Evolutionary conservation across 805 yeast genomes (phyloP).

Genomic region (Jamesozyma spencerorum): DNA sequence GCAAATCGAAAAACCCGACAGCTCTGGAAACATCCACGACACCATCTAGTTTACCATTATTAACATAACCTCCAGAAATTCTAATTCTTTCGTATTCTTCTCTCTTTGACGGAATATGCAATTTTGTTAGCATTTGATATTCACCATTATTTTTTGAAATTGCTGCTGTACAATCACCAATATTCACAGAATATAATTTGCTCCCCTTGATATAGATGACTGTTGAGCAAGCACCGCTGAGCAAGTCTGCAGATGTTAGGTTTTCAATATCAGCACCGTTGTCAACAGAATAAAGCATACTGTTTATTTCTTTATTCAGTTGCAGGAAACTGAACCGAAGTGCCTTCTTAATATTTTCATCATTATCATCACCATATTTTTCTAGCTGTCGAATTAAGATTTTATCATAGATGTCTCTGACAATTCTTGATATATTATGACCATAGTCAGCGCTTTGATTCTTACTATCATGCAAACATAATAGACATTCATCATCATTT

Average conservation of each 20-base stretch:
- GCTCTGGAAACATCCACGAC: constrained; percentile 78
- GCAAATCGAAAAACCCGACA: constrained; percentile 76
- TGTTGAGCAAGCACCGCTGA: constrained; percentile 79
- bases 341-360: constrained; percentile 54
- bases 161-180: constrained; percentile 84
- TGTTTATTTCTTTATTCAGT: constrained; percentile 72
- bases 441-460: constrained; percentile 42
- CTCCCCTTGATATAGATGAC: constrained; percentile 68
- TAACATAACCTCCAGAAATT: constrained; percentile 85
- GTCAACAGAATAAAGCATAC: constrained; percentile 40
- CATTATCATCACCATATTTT: constrained; percentile 31
- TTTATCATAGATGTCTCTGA: constrained; percentile 59
- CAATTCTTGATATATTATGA: constrained; percentile 58
- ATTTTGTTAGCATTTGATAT: constrained; percentile 56
- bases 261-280: constrained; percentile 41
- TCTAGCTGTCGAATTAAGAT: constrained; percentile 47
- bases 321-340: constrained; percentile 71
- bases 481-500: constrained; percentile 66
- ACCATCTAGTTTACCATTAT: constrained; percentile 79
- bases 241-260: constrained; percentile 57
- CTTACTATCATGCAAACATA: constrained; percentile 83
- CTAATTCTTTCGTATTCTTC: constrained; percentile 79
- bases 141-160: constrained; percentile 77
- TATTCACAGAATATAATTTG: constrained; percentile 68
- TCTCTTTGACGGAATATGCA: constrained; percentile 76